Base-by-base conservation (phyloP, 164 flowering plant genomes). In the Piper longum region DNA sequence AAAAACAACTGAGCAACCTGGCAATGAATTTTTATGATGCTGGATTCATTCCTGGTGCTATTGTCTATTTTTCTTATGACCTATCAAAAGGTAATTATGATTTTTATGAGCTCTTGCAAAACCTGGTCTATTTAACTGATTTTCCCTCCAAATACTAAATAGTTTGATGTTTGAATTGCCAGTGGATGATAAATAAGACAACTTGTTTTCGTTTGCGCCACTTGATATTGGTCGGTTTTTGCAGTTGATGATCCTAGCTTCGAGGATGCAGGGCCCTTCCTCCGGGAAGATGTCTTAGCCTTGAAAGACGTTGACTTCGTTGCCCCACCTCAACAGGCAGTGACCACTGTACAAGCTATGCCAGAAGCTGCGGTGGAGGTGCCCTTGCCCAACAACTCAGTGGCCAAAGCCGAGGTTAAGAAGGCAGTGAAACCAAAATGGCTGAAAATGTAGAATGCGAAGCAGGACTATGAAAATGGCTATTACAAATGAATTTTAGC, bases 21-120 rank as follows among this genome's bases (percentile, higher is more conserved):
- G 79, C 87, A 1, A 84, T 80, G 69, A 92, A 88, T 74, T 87
- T 90, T 60, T 86, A 74, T 71, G 76, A 85, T 64, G 97, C 96
- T 70, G 96, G 95, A 26, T 88, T 93, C 67, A 68, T 81, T 76
- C 99, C 99, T 56, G 99, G 99, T 66, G 99, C 97, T 19, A 79
- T 93, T 67, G 87, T 93, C 43, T 91, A 90, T 69, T 93, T 90
- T 69, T 75, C 93, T 1, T 82, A 81, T 72, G 86, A 90, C 72
- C 65, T 75, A 17, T 82, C 85, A 36, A 78, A 79, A 79, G 98
- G 98, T 89, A 52, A 66, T 77, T 61, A 41, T 56, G 17, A 60
- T 9, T 41, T 19, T 43, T 43, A 39, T 36, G 36, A 26, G 36
- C 36, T 0, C 36, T 52, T 40, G 17, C 54, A 16, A 40, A 41